Percentiles rank a stretch among this genome's conserved stretches.
Evolutionary conservation across 306 rosid species (phyloP).

Genomic region (Gleditsia sinensis): DNA sequence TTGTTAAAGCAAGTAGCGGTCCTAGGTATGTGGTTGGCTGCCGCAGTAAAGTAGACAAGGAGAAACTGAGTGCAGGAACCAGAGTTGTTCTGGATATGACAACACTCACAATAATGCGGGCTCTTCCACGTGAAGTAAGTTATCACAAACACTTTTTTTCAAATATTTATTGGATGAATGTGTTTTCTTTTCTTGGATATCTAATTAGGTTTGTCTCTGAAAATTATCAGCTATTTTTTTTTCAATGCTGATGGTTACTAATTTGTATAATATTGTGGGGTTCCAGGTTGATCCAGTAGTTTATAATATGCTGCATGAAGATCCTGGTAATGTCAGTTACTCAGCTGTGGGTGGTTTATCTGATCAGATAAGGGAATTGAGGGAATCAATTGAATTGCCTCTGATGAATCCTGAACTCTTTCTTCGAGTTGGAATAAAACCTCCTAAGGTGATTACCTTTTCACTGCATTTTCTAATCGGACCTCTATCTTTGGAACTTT

Average conservation of each 20-base stretch:
- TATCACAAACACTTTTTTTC: slow-evolving; percentile 1
- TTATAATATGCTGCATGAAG: slow-evolving; percentile 96
- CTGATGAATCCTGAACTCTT: slow-evolving; percentile 98
- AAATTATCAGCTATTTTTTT: not conserved
- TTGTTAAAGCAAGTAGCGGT: slow-evolving; percentile 95
- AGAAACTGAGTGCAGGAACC: slow-evolving; percentile 84
- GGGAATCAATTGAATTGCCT: slow-evolving; percentile 93
- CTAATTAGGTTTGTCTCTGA: not conserved
- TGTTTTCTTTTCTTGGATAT: not conserved
- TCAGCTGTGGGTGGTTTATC: slow-evolving; percentile 97
- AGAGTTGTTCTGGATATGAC: slow-evolving; percentile 97
- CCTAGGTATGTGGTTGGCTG: slow-evolving; percentile 96
- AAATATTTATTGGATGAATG: slow-evolving; percentile 24
- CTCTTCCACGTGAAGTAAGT: slow-evolving; percentile 96
- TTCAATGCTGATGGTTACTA: not conserved
- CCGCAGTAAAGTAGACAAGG: slow-evolving; percentile 91
- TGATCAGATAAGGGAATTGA: slow-evolving; percentile 95
- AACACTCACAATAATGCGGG: slow-evolving; percentile 88
- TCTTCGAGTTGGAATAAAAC: slow-evolving; percentile 93
- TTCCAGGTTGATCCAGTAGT: slow-evolving; percentile 91
- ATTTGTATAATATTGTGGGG: slow-evolving; percentile 26
- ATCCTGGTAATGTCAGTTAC: slow-evolving; percentile 97
- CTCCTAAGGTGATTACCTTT: slow-evolving; percentile 77
- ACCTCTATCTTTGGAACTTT: not conserved
- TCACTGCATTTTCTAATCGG: too few species aligned